Evolutionary conservation across 257 asterid species (phyloP).

Genomic region (Mentha longifolia): DNA sequence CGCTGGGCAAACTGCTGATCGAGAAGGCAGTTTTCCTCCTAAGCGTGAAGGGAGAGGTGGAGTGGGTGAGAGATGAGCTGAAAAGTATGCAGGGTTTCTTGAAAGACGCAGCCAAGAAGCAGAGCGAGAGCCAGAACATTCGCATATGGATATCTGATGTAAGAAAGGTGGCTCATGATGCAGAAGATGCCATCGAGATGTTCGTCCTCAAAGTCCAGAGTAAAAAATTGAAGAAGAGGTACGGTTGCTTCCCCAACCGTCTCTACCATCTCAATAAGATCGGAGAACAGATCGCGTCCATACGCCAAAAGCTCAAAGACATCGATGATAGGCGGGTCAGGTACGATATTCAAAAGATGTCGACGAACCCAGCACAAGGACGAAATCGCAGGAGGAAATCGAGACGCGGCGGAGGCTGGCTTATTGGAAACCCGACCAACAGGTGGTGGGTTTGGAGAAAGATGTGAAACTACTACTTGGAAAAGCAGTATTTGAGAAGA

Average conservation of each 20-base stretch:
- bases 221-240: neutral
- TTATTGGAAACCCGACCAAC: neutral
- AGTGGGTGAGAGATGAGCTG: neutral
- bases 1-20: too few relatives aligned
- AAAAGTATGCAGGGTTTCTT: neutral
- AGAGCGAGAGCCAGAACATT: neutral
- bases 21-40: neutral
- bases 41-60: neutral
- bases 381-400: neutral
- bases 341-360: neutral
- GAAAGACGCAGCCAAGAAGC: neutral
- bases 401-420: neutral
- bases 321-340: too few relatives aligned
- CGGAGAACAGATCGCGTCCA: neutral
- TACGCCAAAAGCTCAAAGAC: slow-evolving; percentile 3
- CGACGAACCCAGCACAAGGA: neutral
- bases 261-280: neutral
- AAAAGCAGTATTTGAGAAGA: slow-evolving; percentile 3
- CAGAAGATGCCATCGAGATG: neutral
- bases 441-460: slow-evolving; percentile 18
- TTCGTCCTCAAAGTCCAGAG: neutral
- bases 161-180: neutral
- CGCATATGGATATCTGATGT: neutral
- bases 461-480: slow-evolving; percentile 2
- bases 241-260: neutral